Base-by-base conservation (phyloP, 257 asterid species). In the Gentiana macrophylla region DNA sequence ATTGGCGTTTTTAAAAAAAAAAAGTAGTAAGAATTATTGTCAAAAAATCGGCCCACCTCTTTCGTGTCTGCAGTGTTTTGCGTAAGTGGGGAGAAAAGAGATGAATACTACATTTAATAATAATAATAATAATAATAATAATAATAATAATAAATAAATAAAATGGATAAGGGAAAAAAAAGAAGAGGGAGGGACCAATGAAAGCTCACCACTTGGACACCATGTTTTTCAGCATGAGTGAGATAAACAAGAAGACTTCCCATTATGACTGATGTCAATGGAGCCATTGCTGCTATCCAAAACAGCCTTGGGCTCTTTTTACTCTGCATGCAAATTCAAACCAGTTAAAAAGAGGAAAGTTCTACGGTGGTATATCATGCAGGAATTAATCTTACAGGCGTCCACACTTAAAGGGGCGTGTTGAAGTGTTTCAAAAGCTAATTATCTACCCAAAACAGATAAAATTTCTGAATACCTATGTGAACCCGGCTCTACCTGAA, bases 231-330 rank as follows among this genome's bases (percentile, higher is more conserved):
- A 43, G 97, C 95, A 59, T 87, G 98, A 48, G 95, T 84, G 64
- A 87, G 54, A 66, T 79, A 91, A 44, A 84, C 98, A 12, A 87
- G 76, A 55, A 91, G 50, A 56, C 85, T 91, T 38, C 89, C 97
- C 68, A 87, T 41, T 59, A 91, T 71, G n/a, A 92, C 95, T 0
- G 97, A 75, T 2, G 83, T 76, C 55, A 92, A 60, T 10, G 98
- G 98, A 61, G 95, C 94, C 81, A 86, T 85, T 12, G 97, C 98
- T 55, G 98, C 87, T 67, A 92, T 67, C 98, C 98, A 92, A 65
- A 92, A 92, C 9, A 85, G 67, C 10, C 59, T 81, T 38, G 95
- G 77, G 49, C 62, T 83, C 72, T 63, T 87, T 57, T 92, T 84
- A 77, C 98, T 92, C 98, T 92, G 84, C 79, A 77, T 12, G 24